phyloP scores from a whole-genome alignment of 129 eudicot species.

The Tagetes patula region DNA sequence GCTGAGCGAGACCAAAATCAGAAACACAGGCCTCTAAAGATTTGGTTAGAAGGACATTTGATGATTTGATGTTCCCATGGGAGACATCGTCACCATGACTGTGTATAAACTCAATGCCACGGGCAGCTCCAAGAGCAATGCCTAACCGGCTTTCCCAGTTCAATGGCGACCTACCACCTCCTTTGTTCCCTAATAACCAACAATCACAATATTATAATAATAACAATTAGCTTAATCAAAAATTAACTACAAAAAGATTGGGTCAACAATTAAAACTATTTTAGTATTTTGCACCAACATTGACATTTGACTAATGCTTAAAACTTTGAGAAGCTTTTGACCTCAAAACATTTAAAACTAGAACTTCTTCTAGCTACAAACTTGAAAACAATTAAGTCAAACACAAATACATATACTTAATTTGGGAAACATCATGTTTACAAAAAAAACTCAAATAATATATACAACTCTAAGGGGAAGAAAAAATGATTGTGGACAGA shows the following conservation, averaged over 20 bases:
- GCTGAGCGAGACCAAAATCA: slow-evolving; percentile 79
- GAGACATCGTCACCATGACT: slow-evolving; percentile 55
- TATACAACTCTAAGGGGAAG: background rate
- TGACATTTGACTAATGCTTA: background rate
- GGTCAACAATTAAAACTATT: no score
- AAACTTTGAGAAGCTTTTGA: background rate
- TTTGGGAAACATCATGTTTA: no score
- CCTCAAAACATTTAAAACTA: background rate
- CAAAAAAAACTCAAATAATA: no score
- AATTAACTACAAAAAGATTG: background rate
- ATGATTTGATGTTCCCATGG: slow-evolving; percentile 89
- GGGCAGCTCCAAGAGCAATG: slow-evolving; percentile 92
- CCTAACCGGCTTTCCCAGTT: slow-evolving; percentile 71
- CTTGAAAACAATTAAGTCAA: background rate
- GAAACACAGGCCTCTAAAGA: slow-evolving; percentile 68
- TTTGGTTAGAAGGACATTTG: slow-evolving; percentile 81
- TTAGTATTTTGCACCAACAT: no score
- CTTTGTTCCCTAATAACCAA: slow-evolving; percentile 66
- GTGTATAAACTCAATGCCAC: slow-evolving; percentile 77
- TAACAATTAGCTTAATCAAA: background rate
- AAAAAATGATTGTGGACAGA: background rate
- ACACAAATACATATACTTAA: background rate
- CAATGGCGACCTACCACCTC: slow-evolving; percentile 74
- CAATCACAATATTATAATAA: background rate
- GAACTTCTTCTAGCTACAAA: background rate